Evolutionary conservation across 345 rosid genomes (phyloP).

Genomic region (Noccaea caerulescens): DNA sequence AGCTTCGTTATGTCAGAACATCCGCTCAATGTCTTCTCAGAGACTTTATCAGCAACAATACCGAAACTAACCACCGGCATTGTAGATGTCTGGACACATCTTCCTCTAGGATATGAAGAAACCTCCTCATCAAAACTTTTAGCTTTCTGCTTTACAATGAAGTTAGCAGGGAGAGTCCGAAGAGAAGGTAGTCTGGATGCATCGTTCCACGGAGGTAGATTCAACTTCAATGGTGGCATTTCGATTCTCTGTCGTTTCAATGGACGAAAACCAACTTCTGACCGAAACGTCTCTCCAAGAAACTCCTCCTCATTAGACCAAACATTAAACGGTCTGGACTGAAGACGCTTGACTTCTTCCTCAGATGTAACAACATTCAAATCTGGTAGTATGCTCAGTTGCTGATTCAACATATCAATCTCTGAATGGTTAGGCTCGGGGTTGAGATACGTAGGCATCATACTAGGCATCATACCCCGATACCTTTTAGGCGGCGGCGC

Average conservation of each 20-base stretch:
- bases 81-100: neutral
- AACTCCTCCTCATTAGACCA: neutral
- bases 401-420: neutral
- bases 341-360: neutral
- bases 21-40: neutral
- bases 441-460: slow-evolving; percentile 19
- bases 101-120: neutral
- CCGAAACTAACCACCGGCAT: neutral
- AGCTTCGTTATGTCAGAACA: slow-evolving; percentile 9
- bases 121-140: slow-evolving; percentile 15
- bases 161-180: neutral
- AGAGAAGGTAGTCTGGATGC: slow-evolving; percentile 18
- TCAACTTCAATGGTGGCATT: neutral
- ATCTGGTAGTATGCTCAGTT: neutral
- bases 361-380: neutral
- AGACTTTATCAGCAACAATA: neutral
- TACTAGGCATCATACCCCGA: slow-evolving; percentile 10
- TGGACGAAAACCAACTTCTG: neutral
- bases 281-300: neutral
- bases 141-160: neutral
- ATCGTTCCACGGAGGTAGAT: neutral
- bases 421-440: neutral
- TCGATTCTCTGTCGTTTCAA: slow-evolving; percentile 11
- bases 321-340: neutral
- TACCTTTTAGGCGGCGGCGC: neutral